Percentiles rank a stretch among this genome's conserved stretches.
phyloP scores from a whole-genome alignment of 495 filamentous ascomycete species.

The Baudoinia panamericana region DNA sequence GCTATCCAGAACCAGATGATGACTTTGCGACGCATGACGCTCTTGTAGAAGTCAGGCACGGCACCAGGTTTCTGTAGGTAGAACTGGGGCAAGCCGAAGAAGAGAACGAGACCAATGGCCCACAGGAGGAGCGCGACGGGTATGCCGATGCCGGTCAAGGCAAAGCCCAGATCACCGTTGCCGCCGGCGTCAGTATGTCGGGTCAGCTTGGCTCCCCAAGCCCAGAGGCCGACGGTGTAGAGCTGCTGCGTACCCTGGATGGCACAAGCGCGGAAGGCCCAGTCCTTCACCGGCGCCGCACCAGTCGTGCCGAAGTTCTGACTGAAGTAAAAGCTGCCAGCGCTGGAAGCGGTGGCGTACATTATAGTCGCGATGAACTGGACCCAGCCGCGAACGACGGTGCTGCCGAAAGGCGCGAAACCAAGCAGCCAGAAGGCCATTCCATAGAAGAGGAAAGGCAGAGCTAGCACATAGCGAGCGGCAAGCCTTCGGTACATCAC shows the following conservation, averaged over 20 bases:
- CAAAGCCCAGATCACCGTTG: constrained; percentile 35
- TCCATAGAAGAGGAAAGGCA: constrained; percentile 50
- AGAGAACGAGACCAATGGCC: constrained; percentile 39
- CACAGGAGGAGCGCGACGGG: constrained; percentile 41
- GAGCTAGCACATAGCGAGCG: constrained; percentile 43
- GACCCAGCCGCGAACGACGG: constrained; percentile 38
- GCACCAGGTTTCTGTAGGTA: constrained; percentile 55
- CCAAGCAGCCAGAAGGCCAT: constrained; percentile 52
- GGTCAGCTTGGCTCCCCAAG: constrained; percentile 38
- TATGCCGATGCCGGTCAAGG: constrained; percentile 36
- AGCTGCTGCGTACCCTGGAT: constrained; percentile 53
- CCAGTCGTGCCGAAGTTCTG: constrained; percentile 56
- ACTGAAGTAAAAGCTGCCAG: constrained; percentile 49
- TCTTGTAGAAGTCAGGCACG: constrained; percentile 47
- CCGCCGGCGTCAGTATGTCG: constrained; percentile 9
- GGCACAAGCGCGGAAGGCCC: constrained; percentile 50
- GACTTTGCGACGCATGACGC: constrained; percentile 44
- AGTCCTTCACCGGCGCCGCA: constrained; percentile 45
- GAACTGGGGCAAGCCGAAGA: constrained; percentile 48
- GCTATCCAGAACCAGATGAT: constrained; percentile 49
- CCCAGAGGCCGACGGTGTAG: constrained; percentile 53
- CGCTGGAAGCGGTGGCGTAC: constrained; percentile 47
- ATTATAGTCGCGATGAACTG: constrained; percentile 46
- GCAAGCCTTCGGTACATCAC: constrained; percentile 42
- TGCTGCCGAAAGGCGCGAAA: constrained; percentile 36